Percentiles rank a stretch among this genome's conserved stretches.
phyloP scores from a whole-genome alignment of 1,284 basidiomycete species.

The Apiotrichum siamense region DNA sequence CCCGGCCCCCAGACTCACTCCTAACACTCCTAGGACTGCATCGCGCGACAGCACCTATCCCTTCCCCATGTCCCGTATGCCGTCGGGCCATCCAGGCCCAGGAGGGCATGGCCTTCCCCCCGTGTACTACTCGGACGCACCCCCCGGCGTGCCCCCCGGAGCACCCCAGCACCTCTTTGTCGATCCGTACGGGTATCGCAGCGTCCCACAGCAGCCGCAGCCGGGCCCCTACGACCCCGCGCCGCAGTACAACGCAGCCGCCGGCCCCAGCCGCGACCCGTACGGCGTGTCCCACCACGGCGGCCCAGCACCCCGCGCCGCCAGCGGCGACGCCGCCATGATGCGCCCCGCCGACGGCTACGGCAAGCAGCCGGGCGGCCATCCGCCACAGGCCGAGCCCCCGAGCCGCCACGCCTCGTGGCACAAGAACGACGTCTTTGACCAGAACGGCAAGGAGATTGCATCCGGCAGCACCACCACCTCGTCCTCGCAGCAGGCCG shows the following conservation, averaged over 20 bases:
- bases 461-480: not conserved
- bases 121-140: constrained; percentile 11
- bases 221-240: not conserved
- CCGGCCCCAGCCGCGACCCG: constrained; percentile 14
- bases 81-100: constrained; percentile 2
- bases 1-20: not conserved
- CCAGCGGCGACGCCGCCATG: not conserved
- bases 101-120: constrained; percentile 10
- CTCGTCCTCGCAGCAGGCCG: constrained; percentile 17
- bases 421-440: constrained; percentile 4
- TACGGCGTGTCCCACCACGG: constrained; percentile 5
- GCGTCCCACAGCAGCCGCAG: not conserved
- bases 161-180: constrained; percentile 10
- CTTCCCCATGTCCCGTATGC: constrained; percentile 12
- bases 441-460: constrained; percentile 1
- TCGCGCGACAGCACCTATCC: not conserved
- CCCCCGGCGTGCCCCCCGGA: constrained; percentile 1
- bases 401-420: not conserved
- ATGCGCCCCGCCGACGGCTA: not conserved
- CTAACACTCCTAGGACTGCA: not conserved
- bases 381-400: not conserved
- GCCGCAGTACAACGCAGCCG: constrained; percentile 10
- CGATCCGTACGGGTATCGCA: constrained; percentile 10
- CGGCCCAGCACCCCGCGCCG: not conserved
- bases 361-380: not conserved